These are phyloP conservation scores for Yamadazyma atlantica DNA, from an alignment of 1,139 yeast genomes.

Conservation along the genomic window DNA sequence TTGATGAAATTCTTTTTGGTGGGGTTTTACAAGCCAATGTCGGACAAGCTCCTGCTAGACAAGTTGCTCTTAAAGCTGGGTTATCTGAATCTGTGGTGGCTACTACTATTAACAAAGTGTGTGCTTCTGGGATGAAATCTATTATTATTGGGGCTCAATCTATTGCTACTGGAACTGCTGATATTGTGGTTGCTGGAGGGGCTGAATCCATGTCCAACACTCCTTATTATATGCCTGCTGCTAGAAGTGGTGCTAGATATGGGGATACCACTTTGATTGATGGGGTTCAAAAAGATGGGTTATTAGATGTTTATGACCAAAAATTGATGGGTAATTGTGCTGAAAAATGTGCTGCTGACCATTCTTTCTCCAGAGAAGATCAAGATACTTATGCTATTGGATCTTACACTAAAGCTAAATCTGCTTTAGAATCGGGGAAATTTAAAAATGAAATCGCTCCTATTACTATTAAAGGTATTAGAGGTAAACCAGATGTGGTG, in stretches of 20 bases:
- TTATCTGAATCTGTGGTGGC: slow-evolving; percentile 76
- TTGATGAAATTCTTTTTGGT: slow-evolving; percentile 91
- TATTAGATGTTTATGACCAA: slow-evolving; percentile 84
- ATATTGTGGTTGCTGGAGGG: slow-evolving; percentile 94
- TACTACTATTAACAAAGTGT: slow-evolving; percentile 91
- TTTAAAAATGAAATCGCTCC: slow-evolving; percentile 82
- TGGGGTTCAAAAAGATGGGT: slow-evolving; percentile 89
- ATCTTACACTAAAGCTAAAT: slow-evolving; percentile 76
- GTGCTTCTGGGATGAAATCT: slow-evolving; percentile 96
- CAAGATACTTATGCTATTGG: slow-evolving; percentile 71
- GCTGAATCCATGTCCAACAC: slow-evolving; percentile 97
- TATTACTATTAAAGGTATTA: slow-evolving; percentile 78
- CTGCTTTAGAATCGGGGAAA: slow-evolving; percentile 77
- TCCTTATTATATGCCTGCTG: slow-evolving; percentile 87
- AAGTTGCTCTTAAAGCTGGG: slow-evolving; percentile 91
- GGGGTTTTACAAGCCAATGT: slow-evolving; percentile 90
- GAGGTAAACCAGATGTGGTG: slow-evolving; percentile 87
- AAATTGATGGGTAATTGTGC: slow-evolving; percentile 95
- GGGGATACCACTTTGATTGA: slow-evolving; percentile 81
- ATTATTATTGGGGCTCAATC: slow-evolving; percentile 88
- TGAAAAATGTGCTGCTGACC: slow-evolving; percentile 87
- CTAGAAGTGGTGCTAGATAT: slow-evolving; percentile 85
- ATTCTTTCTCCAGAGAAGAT: slow-evolving; percentile 60
- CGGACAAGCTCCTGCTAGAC: slow-evolving; percentile 98
- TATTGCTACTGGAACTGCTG: slow-evolving; percentile 85